These are phyloP conservation scores for Chaetoceros muelleri DNA, from an alignment of 108 stramenopile species.

Conservation along the genomic window DNA sequence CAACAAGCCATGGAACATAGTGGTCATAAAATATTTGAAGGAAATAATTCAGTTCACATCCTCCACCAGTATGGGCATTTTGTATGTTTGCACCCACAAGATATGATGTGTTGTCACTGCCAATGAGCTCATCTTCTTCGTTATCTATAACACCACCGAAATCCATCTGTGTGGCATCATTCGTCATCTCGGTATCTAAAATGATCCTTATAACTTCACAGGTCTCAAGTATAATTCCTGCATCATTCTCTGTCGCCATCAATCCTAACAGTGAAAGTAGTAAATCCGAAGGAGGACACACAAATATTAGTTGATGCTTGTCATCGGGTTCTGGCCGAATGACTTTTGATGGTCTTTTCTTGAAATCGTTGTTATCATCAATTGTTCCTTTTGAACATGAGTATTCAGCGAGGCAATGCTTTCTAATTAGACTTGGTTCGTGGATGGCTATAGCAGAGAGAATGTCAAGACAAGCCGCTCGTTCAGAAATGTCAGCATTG, in stretches of 20 bases:
- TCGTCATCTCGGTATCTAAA: conserved; percentile 70
- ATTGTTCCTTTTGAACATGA: conserved; percentile 8
- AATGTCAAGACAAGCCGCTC: conserved; percentile 68
- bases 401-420: conserved; percentile 38
- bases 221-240: conserved; percentile 67
- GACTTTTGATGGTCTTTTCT: background rate
- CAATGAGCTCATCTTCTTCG: conserved; percentile 27
- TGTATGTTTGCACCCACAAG: conserved; percentile 6
- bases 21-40: conserved; percentile 75
- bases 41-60: conserved; percentile 62
- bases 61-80: background rate
- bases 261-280: conserved; percentile 55
- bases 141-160: conserved; percentile 15
- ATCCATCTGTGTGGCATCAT: conserved; percentile 38
- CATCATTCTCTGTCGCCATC: conserved; percentile 64
- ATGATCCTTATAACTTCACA: conserved; percentile 75
- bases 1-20: conserved; percentile 70
- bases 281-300: conserved; percentile 55
- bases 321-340: conserved; percentile 54
- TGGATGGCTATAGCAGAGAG: conserved; percentile 64
- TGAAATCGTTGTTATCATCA: conserved; percentile 1
- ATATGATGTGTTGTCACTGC: conserved; percentile 5
- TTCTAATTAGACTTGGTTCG: conserved; percentile 58
- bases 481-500: conserved; percentile 45
- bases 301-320: conserved; percentile 46